Conservation (phyloP, 225 moss, liverwort and hornwort genomes). For the Sphagnum contortum region DNA sequence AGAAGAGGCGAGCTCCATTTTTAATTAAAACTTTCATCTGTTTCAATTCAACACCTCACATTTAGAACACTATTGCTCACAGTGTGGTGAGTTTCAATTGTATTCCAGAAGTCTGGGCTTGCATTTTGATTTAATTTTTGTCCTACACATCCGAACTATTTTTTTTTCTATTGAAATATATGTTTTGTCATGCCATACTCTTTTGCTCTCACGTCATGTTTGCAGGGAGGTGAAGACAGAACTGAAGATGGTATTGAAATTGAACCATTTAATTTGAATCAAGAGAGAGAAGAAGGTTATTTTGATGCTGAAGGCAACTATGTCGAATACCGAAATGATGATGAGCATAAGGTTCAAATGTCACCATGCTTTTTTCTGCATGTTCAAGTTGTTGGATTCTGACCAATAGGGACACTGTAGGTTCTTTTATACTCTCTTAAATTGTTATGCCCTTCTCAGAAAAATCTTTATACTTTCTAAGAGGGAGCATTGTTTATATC, state of each 20-base stretch:
- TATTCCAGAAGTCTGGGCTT: too few species aligned
- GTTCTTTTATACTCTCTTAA: too few species aligned
- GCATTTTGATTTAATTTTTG: too few species aligned
- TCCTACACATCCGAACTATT: too few species aligned
- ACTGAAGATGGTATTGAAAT: slow-evolving; percentile 84
- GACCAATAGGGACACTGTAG: not conserved
- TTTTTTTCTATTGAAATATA: slow-evolving; percentile 1
- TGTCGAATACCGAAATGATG: slow-evolving; percentile 77
- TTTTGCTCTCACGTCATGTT: not conserved
- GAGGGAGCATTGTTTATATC: too few species aligned
- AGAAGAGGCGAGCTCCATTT: slow-evolving; percentile 44
- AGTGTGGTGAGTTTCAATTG: too few species aligned
- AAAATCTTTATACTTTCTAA: too few species aligned
- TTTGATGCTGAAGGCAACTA: slow-evolving; percentile 95
- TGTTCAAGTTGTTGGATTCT: not conserved
- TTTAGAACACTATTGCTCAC: too few species aligned
- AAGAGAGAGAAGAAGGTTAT: slow-evolving; percentile 94
- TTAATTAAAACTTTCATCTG: not conserved
- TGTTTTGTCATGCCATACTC: not conserved
- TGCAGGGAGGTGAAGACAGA: slow-evolving; percentile 52
- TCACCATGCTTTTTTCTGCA: not conserved
- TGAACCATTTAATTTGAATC: slow-evolving; percentile 94
- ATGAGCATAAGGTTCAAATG: slow-evolving; percentile 55
- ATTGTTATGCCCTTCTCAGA: too few species aligned
- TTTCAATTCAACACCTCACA: too few species aligned